Conservation (phyloP, 345 rosid genomes). For the Cardamine resedifolia region DNA sequence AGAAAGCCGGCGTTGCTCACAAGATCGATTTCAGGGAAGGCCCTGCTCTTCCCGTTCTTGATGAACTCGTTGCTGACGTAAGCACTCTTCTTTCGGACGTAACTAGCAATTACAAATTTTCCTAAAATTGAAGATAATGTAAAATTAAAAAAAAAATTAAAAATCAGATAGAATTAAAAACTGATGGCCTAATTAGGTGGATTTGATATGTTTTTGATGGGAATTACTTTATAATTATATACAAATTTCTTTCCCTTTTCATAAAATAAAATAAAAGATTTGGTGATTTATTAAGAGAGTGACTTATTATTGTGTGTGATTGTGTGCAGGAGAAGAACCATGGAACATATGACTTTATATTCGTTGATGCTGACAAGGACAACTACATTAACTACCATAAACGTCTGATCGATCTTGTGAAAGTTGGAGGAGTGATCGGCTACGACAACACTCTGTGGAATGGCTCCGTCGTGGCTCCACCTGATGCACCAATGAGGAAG, state of each 20-base stretch:
- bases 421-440: slow-evolving; percentile 87
- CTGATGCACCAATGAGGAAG: slow-evolving; percentile 83
- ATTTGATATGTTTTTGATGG: background rate
- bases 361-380: slow-evolving; percentile 98
- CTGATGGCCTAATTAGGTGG: background rate
- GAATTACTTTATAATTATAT: background rate
- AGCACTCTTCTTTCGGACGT: slow-evolving; percentile 30
- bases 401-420: slow-evolving; percentile 76
- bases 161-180: background rate
- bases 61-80: slow-evolving; percentile 78
- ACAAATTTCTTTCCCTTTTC: background rate
- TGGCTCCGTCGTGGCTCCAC: slow-evolving; percentile 86
- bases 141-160: background rate
- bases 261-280: background rate
- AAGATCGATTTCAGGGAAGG: slow-evolving; percentile 95
- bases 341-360: slow-evolving; percentile 80
- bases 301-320: slow-evolving; percentile 22
- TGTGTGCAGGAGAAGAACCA: slow-evolving; percentile 63
- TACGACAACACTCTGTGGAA: slow-evolving; percentile 99
- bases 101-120: background rate
- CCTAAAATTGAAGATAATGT: background rate
- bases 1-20: slow-evolving; percentile 95
- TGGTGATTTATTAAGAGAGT: background rate
- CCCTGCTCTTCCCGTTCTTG: slow-evolving; percentile 96
- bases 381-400: slow-evolving; percentile 91